Evolutionary conservation across 1,284 basidiomycete species (phyloP).

Genomic region (Cutaneotrichosporon sp.): DNA sequence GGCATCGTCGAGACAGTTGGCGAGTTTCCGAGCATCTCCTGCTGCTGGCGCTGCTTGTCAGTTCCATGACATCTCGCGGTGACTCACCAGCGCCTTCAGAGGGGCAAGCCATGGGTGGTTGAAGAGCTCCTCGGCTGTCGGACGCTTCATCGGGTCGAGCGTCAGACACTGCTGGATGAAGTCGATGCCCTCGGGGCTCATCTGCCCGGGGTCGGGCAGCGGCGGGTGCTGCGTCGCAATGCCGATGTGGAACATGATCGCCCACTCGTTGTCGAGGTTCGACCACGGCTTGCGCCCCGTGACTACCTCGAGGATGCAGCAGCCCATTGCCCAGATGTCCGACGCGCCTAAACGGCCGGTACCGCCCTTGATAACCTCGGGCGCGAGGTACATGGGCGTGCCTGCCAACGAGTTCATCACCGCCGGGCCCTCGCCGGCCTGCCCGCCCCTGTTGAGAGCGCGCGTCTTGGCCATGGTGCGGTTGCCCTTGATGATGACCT

Average conservation of each 20-base stretch:
- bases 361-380: constrained; percentile 90
- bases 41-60: neutral
- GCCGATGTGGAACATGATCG: constrained; percentile 99
- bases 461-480: constrained; percentile 74
- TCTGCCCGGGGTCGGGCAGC: constrained; percentile 84
- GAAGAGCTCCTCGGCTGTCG: constrained; percentile 81
- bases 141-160: constrained; percentile 81
- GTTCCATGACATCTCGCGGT: neutral
- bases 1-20: constrained; percentile 18
- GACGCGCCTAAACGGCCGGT: constrained; percentile 84
- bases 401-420: constrained; percentile 86
- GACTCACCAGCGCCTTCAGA: constrained; percentile 40
- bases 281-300: constrained; percentile 96
- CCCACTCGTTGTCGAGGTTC: constrained; percentile 99
- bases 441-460: constrained; percentile 52
- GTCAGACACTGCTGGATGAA: constrained; percentile 92
- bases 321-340: constrained; percentile 94
- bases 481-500: constrained; percentile 92
- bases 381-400: constrained; percentile 99
- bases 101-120: constrained; percentile 82
- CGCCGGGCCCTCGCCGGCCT: constrained; percentile 38
- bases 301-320: constrained; percentile 93
- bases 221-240: constrained; percentile 97
- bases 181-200: constrained; percentile 86
- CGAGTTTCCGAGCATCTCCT: constrained; percentile 10